Percentiles rank a stretch among this genome's conserved stretches.
Evolutionary conservation across 495 filamentous ascomycete species (phyloP).

Genomic region (Letharia lupina): DNA sequence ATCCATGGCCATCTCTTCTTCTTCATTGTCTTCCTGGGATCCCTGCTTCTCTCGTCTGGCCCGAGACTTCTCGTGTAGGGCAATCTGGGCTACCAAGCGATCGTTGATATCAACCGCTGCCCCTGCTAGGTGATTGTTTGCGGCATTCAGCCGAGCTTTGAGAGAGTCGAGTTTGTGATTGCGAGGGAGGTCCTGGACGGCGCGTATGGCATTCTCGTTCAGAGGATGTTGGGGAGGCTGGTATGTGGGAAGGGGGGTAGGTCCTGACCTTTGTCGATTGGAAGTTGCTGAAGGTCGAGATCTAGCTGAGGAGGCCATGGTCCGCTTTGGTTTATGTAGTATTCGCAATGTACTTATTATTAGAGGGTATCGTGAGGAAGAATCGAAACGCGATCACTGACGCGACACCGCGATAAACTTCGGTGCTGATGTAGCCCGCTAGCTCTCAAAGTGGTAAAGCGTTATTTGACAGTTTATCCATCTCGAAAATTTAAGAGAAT

Average conservation of each 20-base stretch:
- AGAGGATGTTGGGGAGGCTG: constrained; percentile 48
- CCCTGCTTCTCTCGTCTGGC: constrained; percentile 15
- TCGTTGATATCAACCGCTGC: constrained; percentile 43
- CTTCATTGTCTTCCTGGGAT: constrained; percentile 16
- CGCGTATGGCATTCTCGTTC: constrained; percentile 29
- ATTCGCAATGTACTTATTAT: not conserved
- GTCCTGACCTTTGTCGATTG: constrained; percentile 13
- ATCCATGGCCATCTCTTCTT: constrained; percentile 13
- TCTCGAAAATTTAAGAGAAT: no score
- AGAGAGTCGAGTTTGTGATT: constrained; percentile 30
- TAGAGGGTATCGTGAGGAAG: no score
- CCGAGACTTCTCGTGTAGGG: constrained; percentile 22
- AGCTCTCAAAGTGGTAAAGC: no score
- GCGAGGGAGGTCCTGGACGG: constrained; percentile 31
- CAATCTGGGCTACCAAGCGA: constrained; percentile 30
- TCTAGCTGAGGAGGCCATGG: constrained; percentile 13
- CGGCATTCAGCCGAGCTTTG: constrained; percentile 33
- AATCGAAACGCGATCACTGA: not conserved
- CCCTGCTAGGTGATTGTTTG: constrained; percentile 34
- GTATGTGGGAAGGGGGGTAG: constrained; percentile 46
- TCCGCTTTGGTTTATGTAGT: not conserved
- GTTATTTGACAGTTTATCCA: no score
- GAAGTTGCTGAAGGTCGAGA: constrained; percentile 16
- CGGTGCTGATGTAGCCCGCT: no score
- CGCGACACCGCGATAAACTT: no score